Evolutionary conservation across 768 basidiomycete genomes (phyloP), one percentile per base, ranked within the genome.

Genomic region (Lactarius akahatsu): DNA sequence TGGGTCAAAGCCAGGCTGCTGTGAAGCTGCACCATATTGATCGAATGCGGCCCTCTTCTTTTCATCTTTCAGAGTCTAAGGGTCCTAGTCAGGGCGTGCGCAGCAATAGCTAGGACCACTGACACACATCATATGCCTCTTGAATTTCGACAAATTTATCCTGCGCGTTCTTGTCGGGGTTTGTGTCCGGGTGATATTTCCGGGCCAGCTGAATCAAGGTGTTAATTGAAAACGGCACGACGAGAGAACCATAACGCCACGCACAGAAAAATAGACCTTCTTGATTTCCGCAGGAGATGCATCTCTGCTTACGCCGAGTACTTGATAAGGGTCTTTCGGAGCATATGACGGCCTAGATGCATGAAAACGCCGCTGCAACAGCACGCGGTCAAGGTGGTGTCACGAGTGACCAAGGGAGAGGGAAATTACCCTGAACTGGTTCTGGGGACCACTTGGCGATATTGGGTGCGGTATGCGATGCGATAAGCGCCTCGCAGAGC

Each of bases 101-200:
- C 28, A 13, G 57, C 16, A 20, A 32, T 34, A 72, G 55, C 58
- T 59, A 64, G 69, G 20, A 30, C 54, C 41, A 57, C 50, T 65
- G 63, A 78, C 88, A 71, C 70, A 98, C 96, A 77, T 98, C 97
- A 79, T 98, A 99, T 13, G 97, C 97, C 72, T 88, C 85, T 75
- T 98, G 97, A 64, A 98, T 98, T 77, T 99, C 96, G 20, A 96
- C 83, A 76, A 99, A 99, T 75, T 92, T 93, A 69, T 91, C 92
- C 71, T 93, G 89, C 0, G 96, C 93, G 57, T 81, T 83, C 73
- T 93, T 91, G 78, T 96, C 93, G 50, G 94, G 91, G 78, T 95
- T 98, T 15, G 95, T 95, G 74, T 99, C 97, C 0, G 97, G 97
- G 77, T 99, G 97, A 74, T 91, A 97, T 81, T 98, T 96, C 68